Evolutionary conservation across 306 rosid genomes (phyloP).

Genomic region (Arachis hypogaea): DNA sequence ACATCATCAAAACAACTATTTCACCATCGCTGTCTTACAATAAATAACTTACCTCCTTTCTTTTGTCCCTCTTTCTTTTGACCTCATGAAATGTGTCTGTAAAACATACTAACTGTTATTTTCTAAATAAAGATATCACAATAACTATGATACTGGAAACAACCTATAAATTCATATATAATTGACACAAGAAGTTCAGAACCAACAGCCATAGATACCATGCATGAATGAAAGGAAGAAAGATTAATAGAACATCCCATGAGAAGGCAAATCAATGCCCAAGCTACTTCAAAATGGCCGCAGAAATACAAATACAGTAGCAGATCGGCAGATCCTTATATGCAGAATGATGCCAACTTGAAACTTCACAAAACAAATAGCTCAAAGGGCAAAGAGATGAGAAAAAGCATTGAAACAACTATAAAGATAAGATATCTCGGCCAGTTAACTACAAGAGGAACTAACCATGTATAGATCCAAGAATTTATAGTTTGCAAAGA

Average conservation of each 20-base stretch:
- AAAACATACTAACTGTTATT: constrained; percentile 32
- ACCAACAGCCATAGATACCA: background rate
- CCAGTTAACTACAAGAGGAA: too few relatives aligned
- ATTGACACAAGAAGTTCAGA: constrained; percentile 25
- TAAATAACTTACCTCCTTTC: constrained; percentile 75
- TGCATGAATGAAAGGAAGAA: constrained; percentile 10
- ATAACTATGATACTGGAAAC: constrained; percentile 23
- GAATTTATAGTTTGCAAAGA: too few relatives aligned
- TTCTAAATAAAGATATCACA: constrained; percentile 6
- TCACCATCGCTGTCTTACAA: constrained; percentile 36
- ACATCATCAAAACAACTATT: constrained; percentile 24
- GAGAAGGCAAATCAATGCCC: constrained; percentile 7
- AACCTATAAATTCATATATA: constrained; percentile 6
- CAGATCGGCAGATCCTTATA: constrained; percentile 9
- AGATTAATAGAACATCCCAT: constrained; percentile 22
- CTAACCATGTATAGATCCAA: too few relatives aligned
- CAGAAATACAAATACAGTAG: constrained; percentile 10
- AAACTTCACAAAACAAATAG: constrained; percentile 25
- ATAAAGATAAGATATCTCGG: background rate
- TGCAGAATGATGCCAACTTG: constrained; percentile 5
- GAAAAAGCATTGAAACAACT: constrained; percentile 8
- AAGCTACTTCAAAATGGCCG: background rate
- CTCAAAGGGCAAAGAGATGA: constrained; percentile 18
- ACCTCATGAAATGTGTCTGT: constrained; percentile 94
- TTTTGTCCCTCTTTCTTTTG: constrained; percentile 82